Evolutionary conservation across 192 early-diverging fungal genomes (phyloP).

Genomic region (Umbelopsis ramanniana): DNA sequence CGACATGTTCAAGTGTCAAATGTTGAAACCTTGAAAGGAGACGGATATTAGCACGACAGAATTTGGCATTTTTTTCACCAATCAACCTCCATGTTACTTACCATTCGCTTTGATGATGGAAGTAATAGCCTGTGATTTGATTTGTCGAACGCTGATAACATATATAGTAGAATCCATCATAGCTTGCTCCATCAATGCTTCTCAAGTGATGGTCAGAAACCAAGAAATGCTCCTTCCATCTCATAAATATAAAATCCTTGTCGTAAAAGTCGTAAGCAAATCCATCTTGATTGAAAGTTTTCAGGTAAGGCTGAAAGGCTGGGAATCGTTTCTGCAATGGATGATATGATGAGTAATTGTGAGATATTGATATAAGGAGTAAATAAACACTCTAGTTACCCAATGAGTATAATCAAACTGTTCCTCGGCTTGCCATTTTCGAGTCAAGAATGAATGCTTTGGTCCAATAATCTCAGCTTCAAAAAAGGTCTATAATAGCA

Average conservation of each 20-base stretch:
- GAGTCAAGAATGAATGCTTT: slow-evolving; percentile 75
- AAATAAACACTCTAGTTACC: slow-evolving; percentile 48
- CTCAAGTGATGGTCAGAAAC: slow-evolving; percentile 85
- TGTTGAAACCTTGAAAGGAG: slow-evolving; percentile 49
- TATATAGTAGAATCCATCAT: slow-evolving; percentile 91
- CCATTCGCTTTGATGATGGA: slow-evolving; percentile 63
- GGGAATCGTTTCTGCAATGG: slow-evolving; percentile 47
- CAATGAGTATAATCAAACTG: slow-evolving; percentile 76
- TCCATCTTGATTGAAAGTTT: slow-evolving; percentile 51
- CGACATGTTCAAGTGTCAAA: slow-evolving; percentile 44
- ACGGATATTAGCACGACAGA: not conserved
- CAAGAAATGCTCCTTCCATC: slow-evolving; percentile 93
- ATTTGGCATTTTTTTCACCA: not conserved
- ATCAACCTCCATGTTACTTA: slow-evolving; percentile 27
- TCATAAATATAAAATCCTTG: slow-evolving; percentile 80
- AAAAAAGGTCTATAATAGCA: slow-evolving; percentile 67
- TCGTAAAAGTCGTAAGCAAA: slow-evolving; percentile 49
- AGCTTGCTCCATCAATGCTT: slow-evolving; percentile 80
- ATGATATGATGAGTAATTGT: not conserved
- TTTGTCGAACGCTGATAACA: slow-evolving; percentile 68
- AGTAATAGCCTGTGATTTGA: slow-evolving; percentile 65
- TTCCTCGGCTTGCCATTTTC: slow-evolving; percentile 85
- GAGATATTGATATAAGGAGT: not conserved
- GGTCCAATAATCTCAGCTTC: slow-evolving; percentile 88
- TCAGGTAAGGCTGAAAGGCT: slow-evolving; percentile 53